phyloP scores from a whole-genome alignment of 768 basidiomycete species.

The Suillus fuscotomentosus region DNA sequence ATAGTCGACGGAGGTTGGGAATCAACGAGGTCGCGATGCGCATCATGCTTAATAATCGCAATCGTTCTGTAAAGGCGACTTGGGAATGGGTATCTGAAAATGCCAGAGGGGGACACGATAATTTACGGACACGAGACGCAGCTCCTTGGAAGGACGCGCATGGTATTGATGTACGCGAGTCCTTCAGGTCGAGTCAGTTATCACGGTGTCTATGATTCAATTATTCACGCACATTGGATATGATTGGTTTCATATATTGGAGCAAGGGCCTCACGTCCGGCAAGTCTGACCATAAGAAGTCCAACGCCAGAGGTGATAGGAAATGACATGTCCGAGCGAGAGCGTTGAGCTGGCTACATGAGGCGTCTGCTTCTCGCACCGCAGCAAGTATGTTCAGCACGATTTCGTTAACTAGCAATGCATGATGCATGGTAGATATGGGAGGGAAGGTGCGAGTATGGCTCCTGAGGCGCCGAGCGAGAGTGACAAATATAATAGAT shows the following conservation, averaged over 20 bases:
- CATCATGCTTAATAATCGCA: not conserved
- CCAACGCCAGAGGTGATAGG: conserved; percentile 3
- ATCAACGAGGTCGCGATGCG: not conserved
- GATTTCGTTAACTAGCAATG: not conserved
- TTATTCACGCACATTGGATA: not conserved
- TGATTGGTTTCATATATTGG: not conserved
- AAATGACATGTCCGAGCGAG: not conserved
- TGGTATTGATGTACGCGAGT: not conserved
- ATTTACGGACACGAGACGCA: conserved; percentile 2
- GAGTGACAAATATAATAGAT: not conserved
- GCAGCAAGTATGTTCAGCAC: not conserved
- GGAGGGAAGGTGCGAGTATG: not conserved
- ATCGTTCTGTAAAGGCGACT: not conserved
- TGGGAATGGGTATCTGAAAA: not conserved
- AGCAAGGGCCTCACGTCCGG: not conserved
- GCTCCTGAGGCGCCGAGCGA: not conserved
- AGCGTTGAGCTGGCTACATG: conserved; percentile 1
- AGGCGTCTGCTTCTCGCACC: not conserved
- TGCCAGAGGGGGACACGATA: not conserved
- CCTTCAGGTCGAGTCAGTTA: not conserved
- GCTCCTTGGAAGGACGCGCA: not conserved
- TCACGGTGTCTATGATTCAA: not conserved
- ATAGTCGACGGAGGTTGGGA: not conserved
- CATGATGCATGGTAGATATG: not conserved
- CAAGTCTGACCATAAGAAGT: conserved; percentile 2